phyloP scores from a whole-genome alignment of 306 rosid species.

The Medicago lupulina region DNA sequence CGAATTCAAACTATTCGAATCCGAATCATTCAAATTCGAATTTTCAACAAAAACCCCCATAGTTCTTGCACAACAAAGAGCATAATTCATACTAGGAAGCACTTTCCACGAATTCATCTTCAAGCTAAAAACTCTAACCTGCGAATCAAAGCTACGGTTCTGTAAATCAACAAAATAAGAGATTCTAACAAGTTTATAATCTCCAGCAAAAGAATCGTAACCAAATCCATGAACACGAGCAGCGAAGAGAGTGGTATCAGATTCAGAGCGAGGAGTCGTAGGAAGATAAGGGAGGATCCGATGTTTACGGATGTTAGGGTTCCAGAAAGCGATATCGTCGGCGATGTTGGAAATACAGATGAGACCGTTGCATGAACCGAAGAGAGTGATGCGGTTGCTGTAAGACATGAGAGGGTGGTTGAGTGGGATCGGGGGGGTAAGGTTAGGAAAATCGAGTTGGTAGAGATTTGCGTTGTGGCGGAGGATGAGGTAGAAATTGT shows the following conservation, averaged over 20 bases:
- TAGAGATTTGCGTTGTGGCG: constrained; percentile 53
- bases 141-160: constrained; percentile 44
- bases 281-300: constrained; percentile 57
- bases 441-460: constrained; percentile 36
- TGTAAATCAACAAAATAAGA: constrained; percentile 58
- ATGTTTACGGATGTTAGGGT: constrained; percentile 57
- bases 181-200: constrained; percentile 66
- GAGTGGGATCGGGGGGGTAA: constrained; percentile 44
- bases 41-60: constrained; percentile 60
- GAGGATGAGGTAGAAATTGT: constrained; percentile 45
- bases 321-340: constrained; percentile 84
- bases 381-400: constrained; percentile 62
- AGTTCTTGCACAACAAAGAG: constrained; percentile 53
- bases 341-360: constrained; percentile 79
- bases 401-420: constrained; percentile 87
- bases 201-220: constrained; percentile 46
- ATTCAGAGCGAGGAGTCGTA: constrained; percentile 32
- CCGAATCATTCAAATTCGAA: no score
- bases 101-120: constrained; percentile 59
- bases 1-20: no score
- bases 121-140: constrained; percentile 57
- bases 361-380: constrained; percentile 72
- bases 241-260: constrained; percentile 36
- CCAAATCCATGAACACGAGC: constrained; percentile 74
- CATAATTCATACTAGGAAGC: constrained; percentile 55